A percentile compares a stretch with the other conserved stretches of the same genome.
phyloP scores from a whole-genome alignment of 1,284 basidiomycete species.

The Naganishia liquefaciens region DNA sequence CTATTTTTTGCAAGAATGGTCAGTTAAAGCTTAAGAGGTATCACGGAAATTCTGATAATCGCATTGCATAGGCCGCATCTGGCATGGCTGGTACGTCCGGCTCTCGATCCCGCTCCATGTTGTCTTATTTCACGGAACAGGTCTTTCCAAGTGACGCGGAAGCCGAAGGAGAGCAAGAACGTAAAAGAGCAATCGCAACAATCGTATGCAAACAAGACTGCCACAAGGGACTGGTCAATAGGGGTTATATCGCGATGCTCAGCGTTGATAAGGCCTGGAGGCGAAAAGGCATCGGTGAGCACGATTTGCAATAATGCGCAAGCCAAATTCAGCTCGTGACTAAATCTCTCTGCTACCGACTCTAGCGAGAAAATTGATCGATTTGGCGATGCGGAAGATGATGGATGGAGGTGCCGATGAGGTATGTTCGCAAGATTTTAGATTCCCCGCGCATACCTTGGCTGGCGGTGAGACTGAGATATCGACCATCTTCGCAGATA shows the following conservation, averaged over 20 bases:
- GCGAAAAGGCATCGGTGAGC: slow-evolving; percentile 85
- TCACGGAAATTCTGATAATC: neutral
- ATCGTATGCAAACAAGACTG: slow-evolving; percentile 94
- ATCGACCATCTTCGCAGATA: slow-evolving; percentile 60
- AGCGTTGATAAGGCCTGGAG: slow-evolving; percentile 78
- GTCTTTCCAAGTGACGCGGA: slow-evolving; percentile 54
- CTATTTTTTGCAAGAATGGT: slow-evolving; percentile 95
- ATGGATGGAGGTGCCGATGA: slow-evolving; percentile 75
- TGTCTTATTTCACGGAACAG: slow-evolving; percentile 47
- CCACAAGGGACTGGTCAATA: slow-evolving; percentile 71
- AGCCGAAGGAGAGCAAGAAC: slow-evolving; percentile 39
- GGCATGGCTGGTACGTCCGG: slow-evolving; percentile 70
- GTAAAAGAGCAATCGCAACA: slow-evolving; percentile 70
- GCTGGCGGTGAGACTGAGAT: too few relatives aligned
- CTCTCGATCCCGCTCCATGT: neutral
- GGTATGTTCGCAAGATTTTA: slow-evolving; percentile 62
- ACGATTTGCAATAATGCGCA: slow-evolving; percentile 11
- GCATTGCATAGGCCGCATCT: slow-evolving; percentile 75
- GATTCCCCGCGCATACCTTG: neutral
- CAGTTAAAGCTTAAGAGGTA: slow-evolving; percentile 31
- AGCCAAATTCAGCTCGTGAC: slow-evolving; percentile 33
- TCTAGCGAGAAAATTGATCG: slow-evolving; percentile 74
- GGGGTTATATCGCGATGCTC: slow-evolving; percentile 98
- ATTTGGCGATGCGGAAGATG: slow-evolving; percentile 78
- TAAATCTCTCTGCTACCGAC: neutral